Evolutionary conservation across 2,329 filamentous ascomycete species (phyloP), one percentile per base, ranked within the genome.

Genomic region (Polychaeton citri): DNA sequence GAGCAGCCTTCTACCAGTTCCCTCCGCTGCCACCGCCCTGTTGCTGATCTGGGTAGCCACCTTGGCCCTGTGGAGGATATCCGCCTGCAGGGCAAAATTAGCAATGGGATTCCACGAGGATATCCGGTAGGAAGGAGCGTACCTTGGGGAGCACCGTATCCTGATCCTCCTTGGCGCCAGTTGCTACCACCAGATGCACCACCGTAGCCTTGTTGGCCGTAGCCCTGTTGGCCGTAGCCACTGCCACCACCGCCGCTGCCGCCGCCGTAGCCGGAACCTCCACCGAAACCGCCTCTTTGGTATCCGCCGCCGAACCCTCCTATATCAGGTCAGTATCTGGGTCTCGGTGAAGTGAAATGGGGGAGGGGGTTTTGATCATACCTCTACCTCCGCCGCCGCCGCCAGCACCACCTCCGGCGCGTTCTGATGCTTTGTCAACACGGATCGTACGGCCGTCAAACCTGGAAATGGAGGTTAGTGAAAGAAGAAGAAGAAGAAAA

Each of bases 361-460:
- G 5, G 10, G 5, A 4, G 10, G 4, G 30, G 9, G 13, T 16
- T 17, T 32, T 10, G 12, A 16, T 32, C 13, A 19, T 16, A 32
- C 30, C 18, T 13, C 24, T 15, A 28, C 24, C 52, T 17, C 54
- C 52, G 15, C 58, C 55, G 21, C 69, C 66, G 36, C 72, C 68
- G 35, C 68, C 67, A 36, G 76, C 72, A 36, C 71, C 72, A 38
- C 75, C 71, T 32, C 75, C 68, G 32, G 75, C 74, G 47, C 78
- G 79, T 61, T 95, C 87, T 39, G 85, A 87, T 43, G 87, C 90
- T 63, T 87, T 93, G 66, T 96, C 88, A 46, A 98, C 88, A 50
- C 88, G 86, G 59, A 98, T 95, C 46, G 75, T 77, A 51, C 88
- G 84, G 46, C 88, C 88, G 62, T 96, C 87, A 61, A 96, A 94